phyloP scores from a whole-genome alignment of 139 green algal species.

The Chlorella sp. region DNA sequence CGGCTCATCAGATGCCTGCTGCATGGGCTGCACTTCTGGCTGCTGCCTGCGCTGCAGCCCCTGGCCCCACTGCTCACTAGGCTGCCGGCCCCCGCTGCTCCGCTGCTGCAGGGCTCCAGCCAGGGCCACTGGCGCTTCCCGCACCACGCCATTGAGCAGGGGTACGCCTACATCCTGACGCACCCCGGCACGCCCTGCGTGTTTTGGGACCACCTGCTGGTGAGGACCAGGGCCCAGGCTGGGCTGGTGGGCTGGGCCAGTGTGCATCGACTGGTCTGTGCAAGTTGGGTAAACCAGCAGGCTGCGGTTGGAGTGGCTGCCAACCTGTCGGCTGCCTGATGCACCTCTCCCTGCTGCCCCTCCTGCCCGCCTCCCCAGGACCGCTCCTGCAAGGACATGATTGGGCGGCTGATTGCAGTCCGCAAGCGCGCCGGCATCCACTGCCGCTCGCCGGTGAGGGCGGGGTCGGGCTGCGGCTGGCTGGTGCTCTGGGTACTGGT shows the following conservation, averaged over 20 bases:
- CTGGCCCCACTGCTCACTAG: neutral
- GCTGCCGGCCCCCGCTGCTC: conserved; percentile 24
- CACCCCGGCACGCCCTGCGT: conserved; percentile 88
- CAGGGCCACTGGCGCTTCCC: conserved; percentile 89
- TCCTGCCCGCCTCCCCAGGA: conserved; percentile 34
- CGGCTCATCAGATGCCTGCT: too few species aligned
- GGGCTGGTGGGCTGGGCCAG: too few species aligned
- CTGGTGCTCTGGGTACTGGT: too few species aligned
- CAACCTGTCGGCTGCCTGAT: too few species aligned
- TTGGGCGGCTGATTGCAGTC: conserved; percentile 49
- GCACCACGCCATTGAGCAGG: conserved; percentile 61
- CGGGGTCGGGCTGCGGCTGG: too few species aligned
- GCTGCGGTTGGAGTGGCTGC: too few species aligned
- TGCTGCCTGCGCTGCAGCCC: too few species aligned
- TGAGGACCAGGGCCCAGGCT: too few species aligned
- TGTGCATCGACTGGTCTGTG: too few species aligned
- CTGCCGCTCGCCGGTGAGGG: conserved; percentile 47
- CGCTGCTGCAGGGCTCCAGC: conserved; percentile 65
- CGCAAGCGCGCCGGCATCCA: conserved; percentile 73
- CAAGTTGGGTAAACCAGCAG: too few species aligned
- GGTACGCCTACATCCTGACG: conserved; percentile 97
- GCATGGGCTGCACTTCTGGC: too few species aligned
- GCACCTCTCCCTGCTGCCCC: too few species aligned
- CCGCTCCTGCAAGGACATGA: conserved; percentile 48
- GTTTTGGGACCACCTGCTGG: conserved; percentile 84